A percentile compares a stretch with the other conserved stretches of the same genome.
Conservation (phyloP, 1,284 basidiomycete genomes). For the Sanghuangporus sanghuang region DNA sequence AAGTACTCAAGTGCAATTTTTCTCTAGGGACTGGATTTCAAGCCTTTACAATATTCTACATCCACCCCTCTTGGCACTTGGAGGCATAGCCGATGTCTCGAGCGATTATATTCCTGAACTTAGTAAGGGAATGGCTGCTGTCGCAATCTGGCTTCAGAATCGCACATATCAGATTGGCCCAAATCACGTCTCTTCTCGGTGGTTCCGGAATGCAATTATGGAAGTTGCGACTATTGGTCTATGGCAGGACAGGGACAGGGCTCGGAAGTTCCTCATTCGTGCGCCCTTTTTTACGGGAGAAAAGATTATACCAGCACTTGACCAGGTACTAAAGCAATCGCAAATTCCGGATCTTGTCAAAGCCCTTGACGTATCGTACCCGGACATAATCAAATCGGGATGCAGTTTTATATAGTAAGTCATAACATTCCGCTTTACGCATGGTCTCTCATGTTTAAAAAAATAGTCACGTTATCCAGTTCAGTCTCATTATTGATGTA, state of each 20-base stretch:
- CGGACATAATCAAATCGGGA: neutral
- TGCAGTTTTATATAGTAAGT: conserved; percentile 10
- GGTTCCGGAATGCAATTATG: neutral
- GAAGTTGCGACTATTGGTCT: conserved; percentile 1
- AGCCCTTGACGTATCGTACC: neutral
- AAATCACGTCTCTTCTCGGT: neutral
- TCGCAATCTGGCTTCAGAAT: conserved; percentile 1
- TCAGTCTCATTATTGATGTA: neutral
- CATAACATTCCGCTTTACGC: neutral
- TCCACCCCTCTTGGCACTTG: conserved; percentile 7
- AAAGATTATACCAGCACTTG: neutral
- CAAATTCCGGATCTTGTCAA: neutral
- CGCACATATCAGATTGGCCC: conserved; percentile 4
- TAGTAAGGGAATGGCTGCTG: neutral
- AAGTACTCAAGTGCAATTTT: neutral
- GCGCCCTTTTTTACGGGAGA: neutral
- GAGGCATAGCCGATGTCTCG: conserved; percentile 4
- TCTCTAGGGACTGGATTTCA: conserved; percentile 11
- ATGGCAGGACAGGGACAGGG: neutral
- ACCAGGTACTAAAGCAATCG: neutral
- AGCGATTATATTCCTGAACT: neutral
- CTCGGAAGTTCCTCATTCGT: neutral
- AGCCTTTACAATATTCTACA: conserved; percentile 1
- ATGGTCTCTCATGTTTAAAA: neutral
- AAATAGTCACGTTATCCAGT: neutral